Conservation (phyloP, 2,329 filamentous ascomycete genomes). For the Venturia pyrina region DNA sequence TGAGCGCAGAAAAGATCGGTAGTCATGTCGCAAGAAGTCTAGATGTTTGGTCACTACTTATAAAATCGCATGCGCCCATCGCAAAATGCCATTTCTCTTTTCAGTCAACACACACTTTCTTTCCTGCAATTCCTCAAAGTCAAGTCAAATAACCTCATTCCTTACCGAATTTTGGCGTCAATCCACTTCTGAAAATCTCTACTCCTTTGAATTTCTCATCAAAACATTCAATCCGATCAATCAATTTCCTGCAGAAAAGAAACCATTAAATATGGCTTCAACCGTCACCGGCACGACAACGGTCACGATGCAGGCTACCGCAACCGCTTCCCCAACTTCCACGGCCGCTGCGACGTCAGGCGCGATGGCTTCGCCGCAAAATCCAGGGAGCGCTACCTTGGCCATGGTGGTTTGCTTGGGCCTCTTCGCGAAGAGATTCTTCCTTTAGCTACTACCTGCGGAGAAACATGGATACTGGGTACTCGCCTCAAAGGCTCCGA, state of each 20-base stretch:
- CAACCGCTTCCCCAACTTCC: background rate
- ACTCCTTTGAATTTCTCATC: constrained; percentile 1
- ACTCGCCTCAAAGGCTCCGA: no score
- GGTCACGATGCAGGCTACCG: background rate
- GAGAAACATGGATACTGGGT: background rate
- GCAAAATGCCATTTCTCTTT: no score
- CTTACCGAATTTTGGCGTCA: background rate
- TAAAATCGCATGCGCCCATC: background rate
- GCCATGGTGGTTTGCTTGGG: background rate
- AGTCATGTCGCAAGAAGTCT: background rate
- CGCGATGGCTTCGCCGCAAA: background rate
- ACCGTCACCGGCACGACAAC: background rate
- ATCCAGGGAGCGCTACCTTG: background rate
- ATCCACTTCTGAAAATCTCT: background rate
- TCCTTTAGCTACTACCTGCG: background rate
- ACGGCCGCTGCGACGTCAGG: background rate
- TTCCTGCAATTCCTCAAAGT: background rate
- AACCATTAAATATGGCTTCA: background rate
- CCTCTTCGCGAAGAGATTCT: background rate
- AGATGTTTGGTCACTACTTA: background rate
- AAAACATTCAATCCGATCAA: background rate
- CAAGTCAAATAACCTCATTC: background rate
- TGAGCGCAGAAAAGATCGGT: background rate
- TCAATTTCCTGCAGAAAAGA: background rate
- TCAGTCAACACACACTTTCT: constrained; percentile 1